Percentiles rank a stretch among this genome's conserved stretches.
phyloP scores from a whole-genome alignment of 768 basidiomycete species.

The Pulveroboletus ravenelii region DNA sequence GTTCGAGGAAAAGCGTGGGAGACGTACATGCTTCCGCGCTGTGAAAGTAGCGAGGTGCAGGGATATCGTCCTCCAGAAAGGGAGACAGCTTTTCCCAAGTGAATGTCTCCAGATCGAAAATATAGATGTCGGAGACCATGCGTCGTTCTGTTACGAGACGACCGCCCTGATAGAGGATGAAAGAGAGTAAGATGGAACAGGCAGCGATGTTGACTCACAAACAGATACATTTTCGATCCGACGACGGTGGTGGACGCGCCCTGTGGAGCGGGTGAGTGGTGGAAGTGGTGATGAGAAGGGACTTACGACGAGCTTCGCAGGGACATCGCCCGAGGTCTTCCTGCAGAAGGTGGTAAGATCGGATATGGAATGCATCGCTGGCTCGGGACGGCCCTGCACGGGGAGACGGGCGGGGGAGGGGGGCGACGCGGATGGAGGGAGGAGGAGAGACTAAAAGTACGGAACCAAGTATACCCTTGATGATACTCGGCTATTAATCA shows the following conservation, averaged over 20 bases:
- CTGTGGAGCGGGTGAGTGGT: constrained; percentile 34
- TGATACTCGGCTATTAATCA: constrained; percentile 11
- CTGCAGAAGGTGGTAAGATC: constrained; percentile 85
- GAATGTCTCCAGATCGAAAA: constrained; percentile 79
- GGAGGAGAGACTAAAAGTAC: constrained; percentile 17
- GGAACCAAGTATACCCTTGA: constrained; percentile 8
- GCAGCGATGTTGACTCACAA: constrained; percentile 45
- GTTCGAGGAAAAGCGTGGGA: neutral
- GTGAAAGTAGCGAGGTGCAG: constrained; percentile 91
- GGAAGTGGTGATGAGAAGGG: neutral
- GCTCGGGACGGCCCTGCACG: neutral
- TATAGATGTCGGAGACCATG: constrained; percentile 89
- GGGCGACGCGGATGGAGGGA: constrained; percentile 12
- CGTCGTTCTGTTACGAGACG: constrained; percentile 79
- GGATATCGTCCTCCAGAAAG: constrained; percentile 62
- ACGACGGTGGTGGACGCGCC: constrained; percentile 91
- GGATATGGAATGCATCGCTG: constrained; percentile 71
- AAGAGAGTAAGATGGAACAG: neutral
- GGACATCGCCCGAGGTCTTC: constrained; percentile 80
- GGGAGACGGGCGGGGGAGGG: constrained; percentile 1
- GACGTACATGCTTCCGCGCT: constrained; percentile 76
- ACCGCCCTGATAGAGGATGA: constrained; percentile 58
- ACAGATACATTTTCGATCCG: constrained; percentile 84
- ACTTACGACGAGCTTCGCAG: constrained; percentile 82
- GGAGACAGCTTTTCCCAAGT: constrained; percentile 70